Percentiles rank a stretch among this genome's conserved stretches.
Evolutionary conservation across 306 rosid genomes (phyloP).

Genomic region (Acacia confusa): DNA sequence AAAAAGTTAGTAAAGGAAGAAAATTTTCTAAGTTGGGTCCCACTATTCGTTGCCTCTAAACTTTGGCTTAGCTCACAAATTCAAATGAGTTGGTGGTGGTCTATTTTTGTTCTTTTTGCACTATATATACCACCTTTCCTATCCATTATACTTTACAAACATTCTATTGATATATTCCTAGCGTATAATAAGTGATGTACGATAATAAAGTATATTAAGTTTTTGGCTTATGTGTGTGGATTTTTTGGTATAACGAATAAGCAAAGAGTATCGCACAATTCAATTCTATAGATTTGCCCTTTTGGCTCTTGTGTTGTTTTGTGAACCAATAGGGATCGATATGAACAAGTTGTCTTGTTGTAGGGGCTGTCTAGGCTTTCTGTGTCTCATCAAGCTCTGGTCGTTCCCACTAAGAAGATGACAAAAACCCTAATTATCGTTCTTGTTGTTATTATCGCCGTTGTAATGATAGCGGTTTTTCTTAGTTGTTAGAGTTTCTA

Average conservation of each 20-base stretch:
- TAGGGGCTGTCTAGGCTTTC: slow-evolving; percentile 30
- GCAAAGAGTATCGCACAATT: neutral
- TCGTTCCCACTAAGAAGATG: slow-evolving; percentile 15
- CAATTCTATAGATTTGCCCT: slow-evolving; percentile 31
- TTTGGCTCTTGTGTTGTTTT: slow-evolving; percentile 27
- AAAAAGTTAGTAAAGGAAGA: slow-evolving; percentile 23
- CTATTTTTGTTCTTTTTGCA: slow-evolving; percentile 44
- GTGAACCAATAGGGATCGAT: slow-evolving; percentile 7
- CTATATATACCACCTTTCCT: neutral
- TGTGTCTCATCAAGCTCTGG: neutral
- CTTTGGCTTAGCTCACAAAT: slow-evolving; percentile 54
- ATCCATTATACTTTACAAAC: slow-evolving; percentile 16
- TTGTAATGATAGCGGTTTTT: slow-evolving; percentile 33
- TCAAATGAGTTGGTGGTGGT: slow-evolving; percentile 70
- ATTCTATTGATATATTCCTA: slow-evolving; percentile 1
- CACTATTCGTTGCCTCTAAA: slow-evolving; percentile 52
- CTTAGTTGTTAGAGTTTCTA: slow-evolving; percentile 30
- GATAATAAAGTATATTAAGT: neutral
- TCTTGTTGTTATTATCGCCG: slow-evolving; percentile 33
- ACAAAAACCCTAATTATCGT: slow-evolving; percentile 20
- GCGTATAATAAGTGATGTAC: slow-evolving; percentile 4
- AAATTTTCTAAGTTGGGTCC: slow-evolving; percentile 49
- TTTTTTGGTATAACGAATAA: slow-evolving; percentile 18
- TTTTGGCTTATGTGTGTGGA: slow-evolving; percentile 37
- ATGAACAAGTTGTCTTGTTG: neutral